Evolutionary conservation across 2,329 filamentous ascomycete species (phyloP).

Genomic region (Elsinoe australis): DNA sequence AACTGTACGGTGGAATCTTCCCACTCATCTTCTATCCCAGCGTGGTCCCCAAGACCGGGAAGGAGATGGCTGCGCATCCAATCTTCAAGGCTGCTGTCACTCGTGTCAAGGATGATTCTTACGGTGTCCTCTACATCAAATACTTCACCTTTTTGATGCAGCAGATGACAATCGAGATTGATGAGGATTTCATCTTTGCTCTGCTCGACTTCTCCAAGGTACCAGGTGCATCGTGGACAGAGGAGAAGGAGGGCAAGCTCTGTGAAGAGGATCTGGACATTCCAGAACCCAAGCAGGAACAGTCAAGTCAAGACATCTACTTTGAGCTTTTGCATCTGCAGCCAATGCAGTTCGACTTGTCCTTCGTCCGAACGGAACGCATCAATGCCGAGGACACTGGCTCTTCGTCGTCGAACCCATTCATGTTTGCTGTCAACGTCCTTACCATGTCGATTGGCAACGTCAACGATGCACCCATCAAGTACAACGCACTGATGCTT

Average conservation of each 20-base stretch:
- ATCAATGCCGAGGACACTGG: conserved; percentile 95
- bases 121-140: conserved; percentile 96
- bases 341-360: conserved; percentile 95
- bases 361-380: conserved; percentile 91
- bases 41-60: conserved; percentile 92
- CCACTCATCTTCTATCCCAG: conserved; percentile 95
- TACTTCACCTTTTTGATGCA: conserved; percentile 90
- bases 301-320: conserved; percentile 89
- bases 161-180: conserved; percentile 95
- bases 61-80: conserved; percentile 92
- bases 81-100: conserved; percentile 89
- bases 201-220: conserved; percentile 92
- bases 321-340: conserved; percentile 96
- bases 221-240: conserved; percentile 79
- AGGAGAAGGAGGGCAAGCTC: conserved; percentile 73
- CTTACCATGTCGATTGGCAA: conserved; percentile 99
- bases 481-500: conserved; percentile 85
- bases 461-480: conserved; percentile 92
- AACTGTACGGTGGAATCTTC: conserved; percentile 96
- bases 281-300: conserved; percentile 78
- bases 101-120: conserved; percentile 94
- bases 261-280: conserved; percentile 88
- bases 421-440: conserved; percentile 98
- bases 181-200: conserved; percentile 97
- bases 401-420: conserved; percentile 71